Conservation (phyloP, 352 stramenopile species). For the Globisporangium abappressorium region DNA sequence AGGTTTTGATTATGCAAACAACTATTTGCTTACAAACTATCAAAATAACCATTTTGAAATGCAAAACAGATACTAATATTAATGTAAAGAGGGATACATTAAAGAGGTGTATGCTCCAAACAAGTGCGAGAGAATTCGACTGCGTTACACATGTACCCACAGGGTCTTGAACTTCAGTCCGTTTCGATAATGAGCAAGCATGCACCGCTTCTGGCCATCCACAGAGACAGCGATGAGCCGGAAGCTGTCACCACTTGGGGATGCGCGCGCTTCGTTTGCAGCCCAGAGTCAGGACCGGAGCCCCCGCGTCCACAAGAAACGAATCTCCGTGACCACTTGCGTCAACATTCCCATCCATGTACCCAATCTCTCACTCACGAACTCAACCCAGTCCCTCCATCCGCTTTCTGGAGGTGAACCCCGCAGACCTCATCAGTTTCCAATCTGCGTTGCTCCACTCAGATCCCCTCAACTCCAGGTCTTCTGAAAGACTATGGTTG, state of each 20-base stretch:
- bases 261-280: background rate
- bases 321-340: background rate
- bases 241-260: background rate
- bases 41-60: too few relatives aligned
- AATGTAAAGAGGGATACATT: too few relatives aligned
- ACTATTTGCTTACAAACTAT: too few relatives aligned
- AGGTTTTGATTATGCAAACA: too few relatives aligned
- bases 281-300: background rate
- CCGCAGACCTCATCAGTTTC: background rate
- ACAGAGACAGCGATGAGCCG: background rate
- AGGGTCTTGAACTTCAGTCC: too few relatives aligned
- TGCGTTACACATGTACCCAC: too few relatives aligned
- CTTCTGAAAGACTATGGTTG: background rate
- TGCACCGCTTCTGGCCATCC: background rate
- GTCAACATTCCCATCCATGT: background rate
- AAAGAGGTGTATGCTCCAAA: too few relatives aligned
- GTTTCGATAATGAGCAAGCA: background rate
- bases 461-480: background rate
- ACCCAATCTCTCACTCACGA: background rate
- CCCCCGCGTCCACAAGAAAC: background rate
- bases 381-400: background rate
- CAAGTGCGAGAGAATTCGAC: too few relatives aligned
- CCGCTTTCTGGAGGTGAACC: background rate
- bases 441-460: background rate
- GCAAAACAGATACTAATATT: too few relatives aligned